Evolutionary conservation across 2,329 filamentous ascomycete species (phyloP), one percentile per base, ranked within the genome.

Genomic region (Exophiala lecanii-corni): DNA sequence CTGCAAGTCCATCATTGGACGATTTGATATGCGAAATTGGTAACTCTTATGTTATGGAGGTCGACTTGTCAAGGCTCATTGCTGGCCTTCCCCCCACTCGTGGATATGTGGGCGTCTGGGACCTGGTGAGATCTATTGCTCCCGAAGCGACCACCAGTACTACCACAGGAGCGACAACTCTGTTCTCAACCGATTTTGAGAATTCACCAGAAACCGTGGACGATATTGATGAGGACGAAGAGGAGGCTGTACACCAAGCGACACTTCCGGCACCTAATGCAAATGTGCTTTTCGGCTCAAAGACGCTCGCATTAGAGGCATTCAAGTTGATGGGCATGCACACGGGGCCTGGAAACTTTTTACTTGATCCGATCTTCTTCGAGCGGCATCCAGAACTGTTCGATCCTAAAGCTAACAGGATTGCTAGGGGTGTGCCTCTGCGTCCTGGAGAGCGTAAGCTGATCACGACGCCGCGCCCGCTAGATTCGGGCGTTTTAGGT

Each of bases 71-170:
- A 10, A n/a, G 12, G 19, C 21, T 49, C 10, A 33, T 48, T 18
- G 20, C 21, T 12, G 19, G 35, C 6, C 36, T 35, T 13, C 44
- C 30, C 10, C 32, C 43, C 5, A 31, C 26, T 16, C 25, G 16
- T 7, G 47, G 47, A 19, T 49, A 49, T 23, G 30, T 49, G 7
- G 34, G 43, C 3, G 43, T 46, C 9, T 49, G 43, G 43, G 47
- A 47, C 35, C 43, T 49, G 9, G 39, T 49, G 7, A 26, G 38
- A 7, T 25, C 42, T 7, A 49, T 45, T 5, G 42, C 41, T 4
- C 46, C 46, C 2, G 46, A 49, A 36, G 38, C 41, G 7, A 42
- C 41, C 9, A 26, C 17, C 9, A n/a, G 17, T 15, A 30, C 20
- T 15, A 26, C 6, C 23, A 7, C 23, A 7, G 23, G 7, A 12